Base-by-base conservation (phyloP, 1,284 basidiomycete genomes). In the Cryptococcus floricola region DNA sequence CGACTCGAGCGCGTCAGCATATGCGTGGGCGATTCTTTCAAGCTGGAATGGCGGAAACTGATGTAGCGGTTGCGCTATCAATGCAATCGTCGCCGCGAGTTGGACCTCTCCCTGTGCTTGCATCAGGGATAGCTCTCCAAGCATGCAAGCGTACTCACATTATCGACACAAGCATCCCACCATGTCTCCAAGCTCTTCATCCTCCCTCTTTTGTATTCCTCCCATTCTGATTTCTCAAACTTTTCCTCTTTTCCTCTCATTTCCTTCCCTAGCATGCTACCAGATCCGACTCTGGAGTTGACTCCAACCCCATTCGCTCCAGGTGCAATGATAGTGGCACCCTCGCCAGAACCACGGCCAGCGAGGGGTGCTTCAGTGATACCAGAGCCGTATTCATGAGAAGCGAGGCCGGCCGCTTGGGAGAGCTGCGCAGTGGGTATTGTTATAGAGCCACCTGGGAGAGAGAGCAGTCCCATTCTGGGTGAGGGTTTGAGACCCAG, bases 121-220 rank as follows among this genome's bases (percentile, higher is more conserved):
- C 12, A 39, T 41, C 38, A 43, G 13, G 14, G 3, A 19, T 23
- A 42, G 23, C 16, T 18, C 44, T 8, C 38, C 2, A 10, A 12
- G 27, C 14, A 16, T 19, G 12, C 18, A 12, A 31, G 2, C 8
- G 39, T 5, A 66, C 70, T 65, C 65, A 74, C 72, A 45, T 73
- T 70, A 39, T 75, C 65, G 16, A 73, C 61, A 53, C 69, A 72
- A 1, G 64, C 57, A 16, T 55, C 45, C 74, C 72, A 75, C 72
- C 71, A 73, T 19, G 59, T 54, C 43, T 69, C 51, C 19, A 73
- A 50, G 2, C 59, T 49, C 12, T 55, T 45, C 12, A 62, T 56
- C 46, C 68, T 57, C 48, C 61, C 57, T 18, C 54, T 58, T 53
- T 51, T 59, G 39, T 70, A 71, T 34, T 25, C 51, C 12, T 49